A percentile compares a stretch with the other conserved stretches of the same genome.
phyloP scores from a whole-genome alignment of 495 filamentous ascomycete species.

The Delitschia confertaspora region DNA sequence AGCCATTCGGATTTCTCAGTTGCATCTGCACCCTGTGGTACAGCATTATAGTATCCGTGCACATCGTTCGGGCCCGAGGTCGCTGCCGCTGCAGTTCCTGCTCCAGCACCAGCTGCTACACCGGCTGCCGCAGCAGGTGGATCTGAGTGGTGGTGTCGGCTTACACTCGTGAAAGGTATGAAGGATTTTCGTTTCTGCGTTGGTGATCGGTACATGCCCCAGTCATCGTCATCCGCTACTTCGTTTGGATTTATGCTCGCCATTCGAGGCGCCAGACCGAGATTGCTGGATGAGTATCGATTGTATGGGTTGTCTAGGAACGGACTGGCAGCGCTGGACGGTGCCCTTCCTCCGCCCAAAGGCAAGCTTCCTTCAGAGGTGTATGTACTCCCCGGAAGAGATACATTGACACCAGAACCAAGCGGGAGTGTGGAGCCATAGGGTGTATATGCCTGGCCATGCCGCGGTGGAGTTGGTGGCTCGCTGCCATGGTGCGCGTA shows the following conservation, averaged over 20 bases:
- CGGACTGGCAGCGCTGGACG: conserved; percentile 31
- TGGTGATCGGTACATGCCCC: conserved; percentile 42
- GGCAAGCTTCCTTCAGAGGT: conserved; percentile 26
- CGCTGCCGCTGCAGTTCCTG: conserved; percentile 26
- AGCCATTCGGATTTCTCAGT: conserved; percentile 52
- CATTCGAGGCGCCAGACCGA: conserved; percentile 37
- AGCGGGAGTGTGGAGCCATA: conserved; percentile 17
- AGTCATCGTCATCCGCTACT: conserved; percentile 75
- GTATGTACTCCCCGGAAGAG: conserved; percentile 15
- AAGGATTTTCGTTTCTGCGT: conserved; percentile 42
- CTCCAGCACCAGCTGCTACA: conserved; percentile 44
- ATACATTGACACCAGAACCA: conserved; percentile 8
- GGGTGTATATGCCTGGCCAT: conserved; percentile 16
- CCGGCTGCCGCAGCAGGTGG: conserved; percentile 41
- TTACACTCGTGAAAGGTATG: conserved; percentile 41
- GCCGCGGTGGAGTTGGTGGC: conserved; percentile 10
- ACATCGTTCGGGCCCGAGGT: conserved; percentile 34
- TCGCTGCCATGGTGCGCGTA: conserved; percentile 7
- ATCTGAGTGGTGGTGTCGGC: conserved; percentile 29
- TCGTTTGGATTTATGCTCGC: conserved; percentile 64
- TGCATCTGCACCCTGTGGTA: conserved; percentile 35
- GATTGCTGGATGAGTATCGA: conserved; percentile 50
- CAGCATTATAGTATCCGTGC: conserved; percentile 47
- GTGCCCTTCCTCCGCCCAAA: conserved; percentile 30
- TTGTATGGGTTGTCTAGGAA: conserved; percentile 51